These are phyloP conservation scores for Colletotrichum plurivorum DNA, from an alignment of 2,329 filamentous ascomycete genomes.

Conservation along the genomic window DNA sequence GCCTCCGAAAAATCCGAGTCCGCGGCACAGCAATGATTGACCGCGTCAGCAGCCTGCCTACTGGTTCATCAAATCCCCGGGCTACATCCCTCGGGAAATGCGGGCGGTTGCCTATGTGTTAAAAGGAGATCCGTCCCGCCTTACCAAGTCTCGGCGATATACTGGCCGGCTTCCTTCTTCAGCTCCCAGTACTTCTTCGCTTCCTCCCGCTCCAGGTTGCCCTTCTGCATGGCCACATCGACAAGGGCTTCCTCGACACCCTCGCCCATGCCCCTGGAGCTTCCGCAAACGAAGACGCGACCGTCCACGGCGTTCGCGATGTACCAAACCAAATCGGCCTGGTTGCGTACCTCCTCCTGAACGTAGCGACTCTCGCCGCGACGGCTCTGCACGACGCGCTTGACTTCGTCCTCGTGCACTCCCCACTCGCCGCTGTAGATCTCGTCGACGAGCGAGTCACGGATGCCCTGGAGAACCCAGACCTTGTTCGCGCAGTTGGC, in stretches of 20 bases:
- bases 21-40: conserved; percentile 18
- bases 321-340: conserved; percentile 98
- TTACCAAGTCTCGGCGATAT: conserved; percentile 87
- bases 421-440: conserved; percentile 98
- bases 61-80: conserved; percentile 7
- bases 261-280: conserved; percentile 96
- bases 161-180: conserved; percentile 94
- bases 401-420: conserved; percentile 89
- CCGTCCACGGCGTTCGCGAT: conserved; percentile 97
- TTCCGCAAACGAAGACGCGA: conserved; percentile 95
- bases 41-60: conserved; percentile 27
- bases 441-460: conserved; percentile 95
- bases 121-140: conserved; percentile 10
- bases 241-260: conserved; percentile 91
- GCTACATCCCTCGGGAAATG: conserved; percentile 14
- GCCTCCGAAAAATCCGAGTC: conserved; percentile 28
- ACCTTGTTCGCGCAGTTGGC: conserved; percentile 98
- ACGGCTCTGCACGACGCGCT: conserved; percentile 84
- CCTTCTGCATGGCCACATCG: conserved; percentile 93
- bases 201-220: conserved; percentile 85
- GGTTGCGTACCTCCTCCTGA: conserved; percentile 91
- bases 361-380: conserved; percentile 89
- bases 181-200: conserved; percentile 90
- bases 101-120: conserved; percentile 1
- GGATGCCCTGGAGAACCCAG: conserved; percentile 94